Evolutionary conservation across 257 asterid genomes (phyloP).

Genomic region (Solanum infundibuliforme): DNA sequence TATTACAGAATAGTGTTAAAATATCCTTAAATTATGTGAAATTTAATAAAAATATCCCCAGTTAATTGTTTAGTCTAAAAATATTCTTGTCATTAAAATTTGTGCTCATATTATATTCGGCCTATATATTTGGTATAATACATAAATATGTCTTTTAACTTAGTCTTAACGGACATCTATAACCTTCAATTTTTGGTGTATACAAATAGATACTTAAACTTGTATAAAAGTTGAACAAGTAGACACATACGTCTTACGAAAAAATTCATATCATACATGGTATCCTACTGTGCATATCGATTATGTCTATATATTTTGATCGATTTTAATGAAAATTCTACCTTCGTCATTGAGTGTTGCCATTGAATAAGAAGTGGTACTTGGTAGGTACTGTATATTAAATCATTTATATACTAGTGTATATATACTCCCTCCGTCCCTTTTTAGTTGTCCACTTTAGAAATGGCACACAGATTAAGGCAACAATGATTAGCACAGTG

Average conservation of each 20-base stretch:
- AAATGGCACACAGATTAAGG: too few relatives aligned
- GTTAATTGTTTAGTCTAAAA: too few relatives aligned
- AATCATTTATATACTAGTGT: neutral
- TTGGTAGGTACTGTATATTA: neutral
- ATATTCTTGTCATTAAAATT: neutral
- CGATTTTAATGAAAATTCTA: neutral
- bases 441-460: too few relatives aligned
- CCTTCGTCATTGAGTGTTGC: neutral
- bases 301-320: neutral
- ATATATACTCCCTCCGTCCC: too few relatives aligned
- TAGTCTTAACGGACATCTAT: fast-evolving
- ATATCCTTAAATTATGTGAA: neutral
- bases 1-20: neutral
- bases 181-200: neutral
- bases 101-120: too few relatives aligned
- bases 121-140: neutral
- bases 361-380: neutral
- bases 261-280: too few relatives aligned
- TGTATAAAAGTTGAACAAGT: too few relatives aligned
- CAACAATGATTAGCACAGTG: too few relatives aligned
- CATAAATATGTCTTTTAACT: too few relatives aligned
- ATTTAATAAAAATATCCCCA: neutral
- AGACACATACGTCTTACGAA: fast-evolving
- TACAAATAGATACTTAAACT: too few relatives aligned
- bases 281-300: too few relatives aligned